Conservation (phyloP, 2,329 filamentous ascomycete species). For the Plenodomus lindquistii region DNA sequence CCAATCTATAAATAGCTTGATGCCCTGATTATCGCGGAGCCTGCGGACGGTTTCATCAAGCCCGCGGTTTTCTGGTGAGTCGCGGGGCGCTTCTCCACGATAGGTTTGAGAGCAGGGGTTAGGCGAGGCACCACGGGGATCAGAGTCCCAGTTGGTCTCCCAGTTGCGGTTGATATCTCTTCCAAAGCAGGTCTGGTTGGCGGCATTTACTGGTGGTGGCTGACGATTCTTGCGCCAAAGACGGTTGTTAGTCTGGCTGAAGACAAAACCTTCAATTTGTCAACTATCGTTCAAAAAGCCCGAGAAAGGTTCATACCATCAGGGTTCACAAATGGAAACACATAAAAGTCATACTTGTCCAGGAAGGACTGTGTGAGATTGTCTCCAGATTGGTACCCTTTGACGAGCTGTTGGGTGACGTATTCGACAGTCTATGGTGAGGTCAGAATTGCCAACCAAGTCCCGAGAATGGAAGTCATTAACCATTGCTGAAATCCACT, state of each 20-base stretch:
- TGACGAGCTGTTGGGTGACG: slow-evolving; percentile 30
- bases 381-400: slow-evolving; percentile 31
- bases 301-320: slow-evolving; percentile 22
- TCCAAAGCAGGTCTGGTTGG: slow-evolving; percentile 34
- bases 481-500: slow-evolving; percentile 50
- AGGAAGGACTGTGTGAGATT: slow-evolving; percentile 37
- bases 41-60: slow-evolving; percentile 53
- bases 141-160: slow-evolving; percentile 35
- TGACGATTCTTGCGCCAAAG: slow-evolving; percentile 42
- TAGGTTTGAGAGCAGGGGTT: slow-evolving; percentile 37
- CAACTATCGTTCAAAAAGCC: not conserved
- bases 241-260: slow-evolving; percentile 38
- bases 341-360: slow-evolving; percentile 38
- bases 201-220: slow-evolving; percentile 28
- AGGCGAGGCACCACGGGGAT: slow-evolving; percentile 31
- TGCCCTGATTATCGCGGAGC: slow-evolving; percentile 51
- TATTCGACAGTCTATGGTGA: slow-evolving; percentile 26
- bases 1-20: slow-evolving; percentile 66
- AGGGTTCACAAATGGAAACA: slow-evolving; percentile 38
- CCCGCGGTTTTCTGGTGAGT: slow-evolving; percentile 34
- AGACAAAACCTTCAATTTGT: slow-evolving; percentile 32
- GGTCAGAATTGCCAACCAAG: not conserved
- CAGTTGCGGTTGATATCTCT: slow-evolving; percentile 43
- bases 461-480: not conserved
- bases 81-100: slow-evolving; percentile 32